A percentile compares a stretch with the other conserved stretches of the same genome.
Conservation (phyloP, 2,329 filamentous ascomycete species). For the Ceratocystiopsis brevicomis region DNA sequence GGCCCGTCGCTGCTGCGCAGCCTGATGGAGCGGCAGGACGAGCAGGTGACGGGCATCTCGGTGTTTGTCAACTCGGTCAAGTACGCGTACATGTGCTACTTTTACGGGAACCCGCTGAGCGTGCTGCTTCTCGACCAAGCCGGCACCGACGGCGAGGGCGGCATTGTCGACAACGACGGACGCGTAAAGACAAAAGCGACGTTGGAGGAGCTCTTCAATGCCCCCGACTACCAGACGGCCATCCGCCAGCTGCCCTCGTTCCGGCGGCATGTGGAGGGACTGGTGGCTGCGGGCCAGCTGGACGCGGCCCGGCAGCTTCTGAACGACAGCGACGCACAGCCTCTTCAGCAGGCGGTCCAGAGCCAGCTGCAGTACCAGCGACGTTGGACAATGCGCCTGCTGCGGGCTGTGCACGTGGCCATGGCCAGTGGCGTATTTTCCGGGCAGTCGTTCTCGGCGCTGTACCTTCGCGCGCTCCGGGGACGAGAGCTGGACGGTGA, state of each 20-base stretch:
- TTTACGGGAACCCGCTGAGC: slow-evolving; percentile 59
- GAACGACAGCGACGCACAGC: slow-evolving; percentile 21
- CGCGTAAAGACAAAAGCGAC: slow-evolving; percentile 3
- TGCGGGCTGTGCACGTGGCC: slow-evolving; percentile 30
- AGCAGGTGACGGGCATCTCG: slow-evolving; percentile 60
- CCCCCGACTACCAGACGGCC: slow-evolving; percentile 45
- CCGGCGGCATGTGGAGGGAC: slow-evolving; percentile 29
- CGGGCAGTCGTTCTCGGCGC: slow-evolving; percentile 24
- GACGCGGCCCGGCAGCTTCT: slow-evolving; percentile 27
- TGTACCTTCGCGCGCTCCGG: slow-evolving; percentile 41
- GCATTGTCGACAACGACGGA: slow-evolving; percentile 12
- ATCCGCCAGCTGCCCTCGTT: slow-evolving; percentile 54
- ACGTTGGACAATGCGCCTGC: slow-evolving; percentile 21
- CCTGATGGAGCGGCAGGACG: slow-evolving; percentile 52
- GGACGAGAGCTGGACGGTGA: slow-evolving; percentile 19
- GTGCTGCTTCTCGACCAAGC: slow-evolving; percentile 29
- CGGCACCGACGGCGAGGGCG: slow-evolving; percentile 6
- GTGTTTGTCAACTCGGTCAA: slow-evolving; percentile 52
- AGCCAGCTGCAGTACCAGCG: slow-evolving; percentile 16
- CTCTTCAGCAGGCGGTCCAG: slow-evolving; percentile 19
- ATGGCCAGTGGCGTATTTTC: slow-evolving; percentile 16
- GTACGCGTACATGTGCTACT: slow-evolving; percentile 77
- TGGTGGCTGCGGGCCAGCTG: slow-evolving; percentile 23
- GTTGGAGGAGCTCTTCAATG: slow-evolving; percentile 8
- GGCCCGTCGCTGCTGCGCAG: slow-evolving; percentile 43